Evolutionary conservation across 2,329 filamentous ascomycete genomes (phyloP).

Genomic region (Venturia aucupariae): DNA sequence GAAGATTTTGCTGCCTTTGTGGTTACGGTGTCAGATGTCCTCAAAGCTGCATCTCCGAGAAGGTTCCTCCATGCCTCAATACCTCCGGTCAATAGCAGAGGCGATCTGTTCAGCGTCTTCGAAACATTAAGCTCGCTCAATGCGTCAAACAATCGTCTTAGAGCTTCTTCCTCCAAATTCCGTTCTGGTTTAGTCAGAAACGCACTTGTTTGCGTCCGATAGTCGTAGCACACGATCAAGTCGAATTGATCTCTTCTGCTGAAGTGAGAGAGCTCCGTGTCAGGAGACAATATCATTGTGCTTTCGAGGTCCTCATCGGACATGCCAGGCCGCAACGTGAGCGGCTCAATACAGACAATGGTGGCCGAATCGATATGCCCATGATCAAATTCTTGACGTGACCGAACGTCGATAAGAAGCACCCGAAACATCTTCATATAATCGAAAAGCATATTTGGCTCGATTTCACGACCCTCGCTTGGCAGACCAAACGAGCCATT

Average conservation of each 20-base stretch:
- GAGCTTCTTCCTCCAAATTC: constrained; percentile 32
- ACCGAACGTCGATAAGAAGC: constrained; percentile 76
- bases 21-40: constrained; percentile 41
- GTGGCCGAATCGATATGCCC: constrained; percentile 80
- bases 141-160: constrained; percentile 68
- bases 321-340: constrained; percentile 59
- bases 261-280: constrained; percentile 68
- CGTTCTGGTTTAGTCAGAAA: constrained; percentile 44
- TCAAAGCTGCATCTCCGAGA: constrained; percentile 60
- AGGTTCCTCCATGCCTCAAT: constrained; percentile 78
- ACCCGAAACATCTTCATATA: constrained; percentile 60
- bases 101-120: constrained; percentile 61
- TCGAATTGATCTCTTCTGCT: constrained; percentile 67
- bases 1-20: constrained; percentile 26
- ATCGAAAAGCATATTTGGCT: constrained; percentile 59
- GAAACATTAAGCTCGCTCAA: constrained; percentile 76
- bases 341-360: constrained; percentile 84
- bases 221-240: constrained; percentile 84
- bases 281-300: constrained; percentile 59
- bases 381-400: constrained; percentile 70
- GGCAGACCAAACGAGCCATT: constrained; percentile 39
- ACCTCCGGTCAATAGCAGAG: constrained; percentile 73
- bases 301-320: constrained; percentile 58
- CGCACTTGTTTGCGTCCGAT: constrained; percentile 48
- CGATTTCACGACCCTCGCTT: constrained; percentile 50